Evolutionary conservation across 306 rosid species (phyloP).

Genomic region (Sicyos edulis): DNA sequence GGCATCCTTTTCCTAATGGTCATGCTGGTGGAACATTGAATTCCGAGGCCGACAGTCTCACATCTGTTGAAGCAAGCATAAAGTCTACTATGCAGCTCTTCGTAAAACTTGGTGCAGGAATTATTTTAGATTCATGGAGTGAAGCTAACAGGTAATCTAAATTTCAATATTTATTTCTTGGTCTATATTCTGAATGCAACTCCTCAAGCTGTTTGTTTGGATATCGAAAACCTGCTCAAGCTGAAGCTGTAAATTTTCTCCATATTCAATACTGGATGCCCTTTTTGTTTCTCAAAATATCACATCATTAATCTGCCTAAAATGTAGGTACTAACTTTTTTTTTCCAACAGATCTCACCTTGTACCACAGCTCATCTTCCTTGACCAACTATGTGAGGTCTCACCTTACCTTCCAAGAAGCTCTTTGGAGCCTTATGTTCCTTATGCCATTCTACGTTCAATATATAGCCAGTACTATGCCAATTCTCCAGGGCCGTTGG

Average conservation of each 20-base stretch:
- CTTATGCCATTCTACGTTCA: slow-evolving; percentile 86
- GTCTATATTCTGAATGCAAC: background rate
- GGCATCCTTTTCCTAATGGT: slow-evolving; percentile 60
- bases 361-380: slow-evolving; percentile 81
- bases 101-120: slow-evolving; percentile 70
- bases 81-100: slow-evolving; percentile 88
- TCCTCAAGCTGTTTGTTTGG: background rate
- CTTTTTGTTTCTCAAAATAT: background rate
- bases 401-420: slow-evolving; percentile 91
- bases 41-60: slow-evolving; percentile 49
- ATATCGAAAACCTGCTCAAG: slow-evolving; percentile 1
- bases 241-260: background rate
- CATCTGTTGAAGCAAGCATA: slow-evolving; percentile 78
- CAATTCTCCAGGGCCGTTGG: slow-evolving; percentile 57
- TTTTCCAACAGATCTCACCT: slow-evolving; percentile 66
- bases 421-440: slow-evolving; percentile 72
- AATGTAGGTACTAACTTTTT: background rate
- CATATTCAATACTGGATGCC: background rate
- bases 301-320: background rate
- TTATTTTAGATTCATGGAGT: slow-evolving; percentile 80
- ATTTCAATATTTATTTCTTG: background rate
- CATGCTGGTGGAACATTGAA: slow-evolving; percentile 48
- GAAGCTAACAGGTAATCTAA: slow-evolving; percentile 57
- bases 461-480: slow-evolving; percentile 86
- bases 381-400: slow-evolving; percentile 88